Evolutionary conservation across 2,329 filamentous ascomycete genomes (phyloP).

Genomic region (Trichoderma koningiopsis): DNA sequence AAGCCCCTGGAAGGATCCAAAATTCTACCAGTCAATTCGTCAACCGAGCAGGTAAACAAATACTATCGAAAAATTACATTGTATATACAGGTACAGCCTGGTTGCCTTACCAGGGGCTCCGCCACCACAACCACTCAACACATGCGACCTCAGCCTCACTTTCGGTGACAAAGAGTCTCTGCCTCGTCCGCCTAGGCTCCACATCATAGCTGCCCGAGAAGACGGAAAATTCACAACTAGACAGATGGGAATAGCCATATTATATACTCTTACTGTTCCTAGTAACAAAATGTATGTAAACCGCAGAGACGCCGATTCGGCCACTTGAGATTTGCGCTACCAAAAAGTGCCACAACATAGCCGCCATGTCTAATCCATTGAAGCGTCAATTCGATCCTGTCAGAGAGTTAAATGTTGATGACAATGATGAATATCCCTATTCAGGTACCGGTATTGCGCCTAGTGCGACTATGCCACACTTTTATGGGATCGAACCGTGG

Average conservation of each 20-base stretch:
- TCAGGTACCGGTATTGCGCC: neutral
- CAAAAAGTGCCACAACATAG: too few species aligned
- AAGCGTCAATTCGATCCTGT: conserved; percentile 8
- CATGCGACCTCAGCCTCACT: neutral
- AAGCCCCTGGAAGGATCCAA: neutral
- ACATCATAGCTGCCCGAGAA: neutral
- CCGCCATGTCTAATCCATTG: conserved; percentile 4
- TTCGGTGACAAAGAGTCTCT: neutral
- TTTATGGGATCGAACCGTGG: neutral
- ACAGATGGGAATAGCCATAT: neutral
- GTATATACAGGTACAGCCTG: neutral
- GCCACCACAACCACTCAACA: neutral
- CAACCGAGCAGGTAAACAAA: neutral
- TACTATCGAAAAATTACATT: neutral
- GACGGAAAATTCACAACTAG: too few species aligned
- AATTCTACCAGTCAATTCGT: neutral
- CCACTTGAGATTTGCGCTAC: too few species aligned
- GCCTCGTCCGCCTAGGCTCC: neutral
- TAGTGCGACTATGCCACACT: neutral
- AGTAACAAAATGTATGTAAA: neutral
- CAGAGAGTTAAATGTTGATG: neutral
- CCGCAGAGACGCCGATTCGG: neutral
- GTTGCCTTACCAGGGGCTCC: conserved; percentile 2
- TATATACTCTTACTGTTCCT: neutral
- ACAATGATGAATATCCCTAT: neutral